These are phyloP conservation scores for Calycina herbarum DNA, from an alignment of 2,329 filamentous ascomycete species.

Conservation along the genomic window DNA sequence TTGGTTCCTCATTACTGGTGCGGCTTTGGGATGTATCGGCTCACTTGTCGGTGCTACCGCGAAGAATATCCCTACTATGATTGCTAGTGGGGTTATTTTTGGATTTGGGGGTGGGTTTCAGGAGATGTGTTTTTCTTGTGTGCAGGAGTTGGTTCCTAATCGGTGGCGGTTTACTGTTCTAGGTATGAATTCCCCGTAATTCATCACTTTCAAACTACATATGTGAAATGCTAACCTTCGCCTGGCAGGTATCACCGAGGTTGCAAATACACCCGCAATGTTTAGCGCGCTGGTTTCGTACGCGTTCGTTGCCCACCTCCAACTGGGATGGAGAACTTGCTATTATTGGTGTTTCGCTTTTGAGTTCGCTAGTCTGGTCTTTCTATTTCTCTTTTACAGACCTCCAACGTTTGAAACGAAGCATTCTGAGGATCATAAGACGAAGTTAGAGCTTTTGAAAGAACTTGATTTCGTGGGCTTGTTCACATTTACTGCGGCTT, in stretches of 20 bases:
- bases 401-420: constrained; percentile 43
- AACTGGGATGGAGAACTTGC: constrained; percentile 35
- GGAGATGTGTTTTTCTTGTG: constrained; percentile 40
- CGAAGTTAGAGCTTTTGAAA: constrained; percentile 41
- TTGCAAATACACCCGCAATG: constrained; percentile 37
- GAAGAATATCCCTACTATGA: constrained; percentile 43
- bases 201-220: background rate
- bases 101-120: constrained; percentile 43
- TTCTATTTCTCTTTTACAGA: constrained; percentile 46
- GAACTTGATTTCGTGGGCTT: constrained; percentile 49
- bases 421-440: constrained; percentile 39
- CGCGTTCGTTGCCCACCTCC: constrained; percentile 37
- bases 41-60: constrained; percentile 43
- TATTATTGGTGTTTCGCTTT: constrained; percentile 41
- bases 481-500: constrained; percentile 36
- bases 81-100: constrained; percentile 43
- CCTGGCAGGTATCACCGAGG: constrained; percentile 20
- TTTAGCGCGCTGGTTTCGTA: constrained; percentile 38
- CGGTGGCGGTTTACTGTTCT: constrained; percentile 32
- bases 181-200: constrained; percentile 10
- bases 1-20: constrained; percentile 42
- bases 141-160: constrained; percentile 43
- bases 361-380: constrained; percentile 29
- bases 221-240: background rate
- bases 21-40: constrained; percentile 39